These are phyloP conservation scores for Torrubiellomyces zombiae DNA, from an alignment of 2,329 filamentous ascomycete species.

Conservation along the genomic window DNA sequence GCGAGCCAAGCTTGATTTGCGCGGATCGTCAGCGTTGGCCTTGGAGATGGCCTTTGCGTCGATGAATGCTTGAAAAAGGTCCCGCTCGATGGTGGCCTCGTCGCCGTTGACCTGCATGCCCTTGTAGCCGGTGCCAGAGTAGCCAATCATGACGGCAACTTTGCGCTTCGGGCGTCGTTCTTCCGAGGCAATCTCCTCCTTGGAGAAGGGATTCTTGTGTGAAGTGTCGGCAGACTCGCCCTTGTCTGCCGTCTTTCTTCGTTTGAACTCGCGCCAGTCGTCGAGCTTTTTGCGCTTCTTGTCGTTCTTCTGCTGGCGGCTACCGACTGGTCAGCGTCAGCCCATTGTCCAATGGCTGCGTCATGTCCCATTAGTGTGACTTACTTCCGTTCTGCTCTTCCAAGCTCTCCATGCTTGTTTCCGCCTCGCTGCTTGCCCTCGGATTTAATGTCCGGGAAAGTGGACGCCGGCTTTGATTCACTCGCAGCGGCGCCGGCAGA, in stretches of 20 bases:
- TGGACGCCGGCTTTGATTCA: too few relatives aligned
- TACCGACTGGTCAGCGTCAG: slow-evolving; percentile 17
- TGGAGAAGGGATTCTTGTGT: slow-evolving; percentile 33
- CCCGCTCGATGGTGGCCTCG: slow-evolving; percentile 89
- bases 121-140: slow-evolving; percentile 90
- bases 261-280: slow-evolving; percentile 24
- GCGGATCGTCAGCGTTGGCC: slow-evolving; percentile 89
- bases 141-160: slow-evolving; percentile 88
- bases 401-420: slow-evolving; percentile 11
- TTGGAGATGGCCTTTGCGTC: slow-evolving; percentile 87
- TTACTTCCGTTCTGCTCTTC: slow-evolving; percentile 10
- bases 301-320: slow-evolving; percentile 14
- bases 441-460: slow-evolving; percentile 2
- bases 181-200: slow-evolving; percentile 79
- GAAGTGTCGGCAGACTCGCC: slow-evolving; percentile 16
- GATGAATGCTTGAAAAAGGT: slow-evolving; percentile 84
- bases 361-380: background rate
- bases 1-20: slow-evolving; percentile 85
- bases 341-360: slow-evolving; percentile 8
- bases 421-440: slow-evolving; percentile 3
- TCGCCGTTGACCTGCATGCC: slow-evolving; percentile 80
- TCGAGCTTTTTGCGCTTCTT: slow-evolving; percentile 23
- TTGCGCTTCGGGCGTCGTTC: slow-evolving; percentile 85
- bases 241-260: slow-evolving; percentile 21
- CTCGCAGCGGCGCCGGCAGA: slow-evolving; percentile 1